Base-by-base conservation (phyloP, 495 filamentous ascomycete genomes). In the Aspergillus sclerotioniger region DNA sequence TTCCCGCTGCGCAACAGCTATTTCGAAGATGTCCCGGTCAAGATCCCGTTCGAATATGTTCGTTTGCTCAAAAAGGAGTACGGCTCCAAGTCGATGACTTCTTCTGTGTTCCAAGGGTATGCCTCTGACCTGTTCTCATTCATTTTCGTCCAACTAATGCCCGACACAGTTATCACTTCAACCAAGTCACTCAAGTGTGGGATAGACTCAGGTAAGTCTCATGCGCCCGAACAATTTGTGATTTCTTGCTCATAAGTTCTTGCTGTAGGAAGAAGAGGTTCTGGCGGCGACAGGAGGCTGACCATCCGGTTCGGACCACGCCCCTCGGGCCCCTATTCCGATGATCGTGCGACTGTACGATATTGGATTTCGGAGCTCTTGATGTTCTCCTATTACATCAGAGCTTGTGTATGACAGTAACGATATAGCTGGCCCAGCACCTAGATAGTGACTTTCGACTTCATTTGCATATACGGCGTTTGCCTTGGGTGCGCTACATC, bases 11-110 rank as follows among this genome's bases (percentile, higher is more conserved):
- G 90, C 16, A 84, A 88, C 47, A 90, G 86, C 56, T 75, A 80
- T 58, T 96, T 92, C 63, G 92, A 96, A 72, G 89, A 82, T 50
- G 80, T 87, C 19, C 79, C 82, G 12, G 91, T 90, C 13, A 83
- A 83, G 65, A 81, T 96, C 51, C 92, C 92, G 8, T 92, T 83
- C 62, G 80, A 81, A 28, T 95, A 91, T 68, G 81, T 88, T 12
- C 76, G 81, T 56, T 77, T 96, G 21, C 76, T 96, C 57, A 74
- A 79, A 33, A 84, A 87, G 46, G 91, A 96, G 71, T 96, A 96
- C 62, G 84, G 87, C 15, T 60, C 71, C 4, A 81, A 79, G 58
- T 82, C 88, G 7, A 67, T 96, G 65, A 83, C 82, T 0, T 75
- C 77, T 37, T 87, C 83, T 7, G 73, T 79, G 51, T 93, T 84